A percentile compares a stretch with the other conserved stretches of the same genome.
These are phyloP conservation scores for Cercospora sp. DNA, from an alignment of 2,329 filamentous ascomycete species.

Conservation along the genomic window DNA sequence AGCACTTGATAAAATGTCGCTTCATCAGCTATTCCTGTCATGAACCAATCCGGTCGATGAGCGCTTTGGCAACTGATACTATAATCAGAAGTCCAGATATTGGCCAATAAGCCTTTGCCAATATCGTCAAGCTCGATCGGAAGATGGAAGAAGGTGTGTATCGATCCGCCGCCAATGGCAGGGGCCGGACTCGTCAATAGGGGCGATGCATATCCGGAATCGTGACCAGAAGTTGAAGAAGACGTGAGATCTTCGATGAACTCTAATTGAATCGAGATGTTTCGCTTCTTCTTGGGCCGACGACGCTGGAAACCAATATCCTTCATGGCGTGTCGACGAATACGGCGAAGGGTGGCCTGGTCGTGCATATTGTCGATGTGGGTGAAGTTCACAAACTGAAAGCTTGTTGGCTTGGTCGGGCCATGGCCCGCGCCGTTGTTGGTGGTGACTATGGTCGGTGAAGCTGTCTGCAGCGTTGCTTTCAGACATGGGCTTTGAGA, in stretches of 20 bases:
- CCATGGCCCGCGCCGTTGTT: background rate
- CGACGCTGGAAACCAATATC: constrained; percentile 15
- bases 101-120: constrained; percentile 10
- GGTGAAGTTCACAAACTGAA: constrained; percentile 15
- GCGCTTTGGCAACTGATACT: constrained; percentile 7
- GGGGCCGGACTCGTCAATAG: background rate
- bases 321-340: constrained; percentile 19
- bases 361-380: constrained; percentile 8
- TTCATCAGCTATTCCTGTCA: constrained; percentile 4
- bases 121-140: constrained; percentile 11
- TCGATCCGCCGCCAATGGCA: constrained; percentile 13
- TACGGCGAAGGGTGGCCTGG: constrained; percentile 6
- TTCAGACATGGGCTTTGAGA: background rate
- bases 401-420: constrained; percentile 7
- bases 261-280: constrained; percentile 4
- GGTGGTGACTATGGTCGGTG: background rate
- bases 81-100: background rate
- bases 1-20: constrained; percentile 17
- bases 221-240: background rate
- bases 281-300: constrained; percentile 16
- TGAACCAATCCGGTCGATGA: background rate
- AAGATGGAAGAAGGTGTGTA: constrained; percentile 12
- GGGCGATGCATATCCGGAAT: background rate
- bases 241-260: background rate
- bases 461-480: background rate